These are phyloP conservation scores for Penium margaritaceum DNA, from an alignment of 139 green algal genomes.

Conservation along the genomic window DNA sequence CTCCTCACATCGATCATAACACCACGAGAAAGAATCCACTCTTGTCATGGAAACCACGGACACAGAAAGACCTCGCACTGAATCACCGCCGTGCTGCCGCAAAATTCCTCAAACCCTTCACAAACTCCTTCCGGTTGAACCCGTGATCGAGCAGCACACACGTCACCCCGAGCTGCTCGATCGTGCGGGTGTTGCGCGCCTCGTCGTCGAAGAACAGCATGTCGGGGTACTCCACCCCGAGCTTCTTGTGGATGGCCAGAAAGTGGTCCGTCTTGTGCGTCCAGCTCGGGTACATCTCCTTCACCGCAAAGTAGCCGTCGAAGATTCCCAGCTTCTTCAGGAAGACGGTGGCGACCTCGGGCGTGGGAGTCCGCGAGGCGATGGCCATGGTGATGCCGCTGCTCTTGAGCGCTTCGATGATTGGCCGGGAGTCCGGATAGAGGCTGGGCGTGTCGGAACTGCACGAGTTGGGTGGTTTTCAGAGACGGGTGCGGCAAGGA, in stretches of 20 bases:
- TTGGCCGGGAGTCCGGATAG: conserved; percentile 21
- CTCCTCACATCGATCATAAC: too few relatives aligned
- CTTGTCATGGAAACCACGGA: too few relatives aligned
- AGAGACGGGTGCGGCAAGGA: too few relatives aligned
- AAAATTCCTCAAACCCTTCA: too few relatives aligned
- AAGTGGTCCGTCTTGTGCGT: conserved; percentile 47
- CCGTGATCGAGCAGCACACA: conserved; percentile 15
- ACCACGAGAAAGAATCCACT: too few relatives aligned
- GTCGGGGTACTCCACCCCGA: conserved; percentile 26
- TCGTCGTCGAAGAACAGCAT: conserved; percentile 49
- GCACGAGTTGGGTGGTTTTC: too few relatives aligned
- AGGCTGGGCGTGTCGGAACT: background rate
- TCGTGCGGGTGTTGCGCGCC: conserved; percentile 32
- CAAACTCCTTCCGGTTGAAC: background rate
- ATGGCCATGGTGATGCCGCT: conserved; percentile 22
- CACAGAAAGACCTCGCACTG: too few relatives aligned
- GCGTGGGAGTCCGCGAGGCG: conserved; percentile 37
- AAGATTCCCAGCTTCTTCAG: conserved; percentile 38
- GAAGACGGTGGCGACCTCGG: conserved; percentile 33
- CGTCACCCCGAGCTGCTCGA: conserved; percentile 13
- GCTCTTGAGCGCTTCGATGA: conserved; percentile 31
- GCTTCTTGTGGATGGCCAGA: conserved; percentile 20
- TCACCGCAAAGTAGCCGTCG: background rate
- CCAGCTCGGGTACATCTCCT: conserved; percentile 41
- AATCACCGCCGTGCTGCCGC: too few relatives aligned